Evolutionary conservation across 169 alveolate species (phyloP).

Genomic region (Plasmodium ovale): DNA sequence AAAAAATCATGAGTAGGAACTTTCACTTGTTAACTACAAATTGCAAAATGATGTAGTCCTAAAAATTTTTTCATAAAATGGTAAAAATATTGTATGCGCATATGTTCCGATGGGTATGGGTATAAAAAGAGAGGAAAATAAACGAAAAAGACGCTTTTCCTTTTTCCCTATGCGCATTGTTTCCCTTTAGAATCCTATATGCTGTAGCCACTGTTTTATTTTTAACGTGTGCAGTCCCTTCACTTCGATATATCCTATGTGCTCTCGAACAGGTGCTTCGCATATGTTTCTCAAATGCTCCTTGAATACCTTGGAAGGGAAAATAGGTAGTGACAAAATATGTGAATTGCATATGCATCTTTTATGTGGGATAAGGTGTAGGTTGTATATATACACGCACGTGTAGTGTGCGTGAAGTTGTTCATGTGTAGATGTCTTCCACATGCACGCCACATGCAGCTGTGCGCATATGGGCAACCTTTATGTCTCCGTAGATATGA

Average conservation of each 20-base stretch:
- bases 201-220: slow-evolving; percentile 85
- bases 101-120: too few relatives aligned
- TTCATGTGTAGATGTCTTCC: slow-evolving; percentile 24
- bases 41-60: too few relatives aligned
- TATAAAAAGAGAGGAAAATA: too few relatives aligned
- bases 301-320: slow-evolving; percentile 80
- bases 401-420: background rate
- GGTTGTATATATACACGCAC: background rate
- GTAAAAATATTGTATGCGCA: too few relatives aligned
- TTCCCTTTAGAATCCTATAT: slow-evolving; percentile 79
- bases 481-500: slow-evolving; percentile 87
- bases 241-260: slow-evolving; percentile 85
- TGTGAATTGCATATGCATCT: background rate
- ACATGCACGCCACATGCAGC: too few relatives aligned
- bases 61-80: too few relatives aligned
- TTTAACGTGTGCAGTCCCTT: slow-evolving; percentile 85
- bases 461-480: slow-evolving; percentile 76
- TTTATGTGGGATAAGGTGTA: too few relatives aligned
- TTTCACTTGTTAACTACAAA: too few relatives aligned
- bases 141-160: background rate
- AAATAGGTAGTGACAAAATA: background rate
- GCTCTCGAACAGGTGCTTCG: slow-evolving; percentile 86
- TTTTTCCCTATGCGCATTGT: background rate
- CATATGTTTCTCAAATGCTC: slow-evolving; percentile 83
- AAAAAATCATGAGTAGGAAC: too few relatives aligned